phyloP scores from a whole-genome alignment of 768 basidiomycete genomes.

The Xerocomellus chrysenteron region DNA sequence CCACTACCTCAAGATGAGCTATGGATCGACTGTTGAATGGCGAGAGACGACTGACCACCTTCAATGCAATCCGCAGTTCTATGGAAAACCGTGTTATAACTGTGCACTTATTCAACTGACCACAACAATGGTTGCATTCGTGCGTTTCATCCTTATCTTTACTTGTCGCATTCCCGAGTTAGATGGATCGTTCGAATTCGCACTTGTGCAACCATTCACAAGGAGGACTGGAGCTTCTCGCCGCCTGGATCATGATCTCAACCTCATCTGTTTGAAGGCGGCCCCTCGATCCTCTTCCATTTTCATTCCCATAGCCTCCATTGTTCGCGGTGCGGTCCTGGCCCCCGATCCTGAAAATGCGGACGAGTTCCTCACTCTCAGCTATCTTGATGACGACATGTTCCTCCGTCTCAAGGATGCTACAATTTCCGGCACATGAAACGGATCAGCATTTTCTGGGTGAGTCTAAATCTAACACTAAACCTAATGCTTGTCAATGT shows the following conservation, averaged over 20 bases:
- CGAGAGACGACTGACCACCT: conserved; percentile 26
- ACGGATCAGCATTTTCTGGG: no score
- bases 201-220: conserved; percentile 21
- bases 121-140: conserved; percentile 1
- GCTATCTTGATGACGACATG: no score
- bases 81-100: conserved; percentile 23
- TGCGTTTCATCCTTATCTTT: conserved; percentile 23
- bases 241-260: not conserved
- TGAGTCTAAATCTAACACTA: no score
- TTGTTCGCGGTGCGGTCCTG: no score
- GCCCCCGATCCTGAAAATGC: no score
- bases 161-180: conserved; percentile 5
- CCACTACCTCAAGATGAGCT: conserved; percentile 27
- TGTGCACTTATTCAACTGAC: conserved; percentile 24
- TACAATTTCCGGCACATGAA: no score
- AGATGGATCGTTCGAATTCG: conserved; percentile 1
- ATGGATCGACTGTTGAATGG: conserved; percentile 32
- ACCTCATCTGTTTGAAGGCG: not conserved
- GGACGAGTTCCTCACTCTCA: no score
- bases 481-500: no score
- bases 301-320: not conserved
- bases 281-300: not conserved
- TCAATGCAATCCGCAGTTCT: conserved; percentile 32
- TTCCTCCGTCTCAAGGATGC: no score
- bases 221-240: not conserved